Evolutionary conservation across 2,329 filamentous ascomycete genomes (phyloP), one percentile per base, ranked within the genome.

Genomic region (Beauveria bassiana): DNA sequence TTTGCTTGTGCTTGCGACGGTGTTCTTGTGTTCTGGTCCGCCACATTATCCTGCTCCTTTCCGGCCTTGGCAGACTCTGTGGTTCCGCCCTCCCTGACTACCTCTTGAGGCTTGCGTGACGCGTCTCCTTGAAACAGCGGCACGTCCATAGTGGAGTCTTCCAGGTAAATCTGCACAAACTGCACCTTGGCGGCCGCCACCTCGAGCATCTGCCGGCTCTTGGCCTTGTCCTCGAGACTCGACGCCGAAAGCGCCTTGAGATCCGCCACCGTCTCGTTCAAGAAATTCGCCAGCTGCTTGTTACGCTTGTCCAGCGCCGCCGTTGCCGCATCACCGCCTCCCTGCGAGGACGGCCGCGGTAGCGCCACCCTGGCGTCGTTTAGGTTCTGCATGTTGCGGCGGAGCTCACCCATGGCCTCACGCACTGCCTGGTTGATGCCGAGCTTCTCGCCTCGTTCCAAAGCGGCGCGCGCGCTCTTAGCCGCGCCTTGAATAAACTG

Each of bases 391-490:
- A 93, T 84, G 66, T 91, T 92, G 68, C 89, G 88, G 63, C 84
- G 84, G 55, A 93, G 88, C 73, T 96, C 91, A 9, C 86, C 87
- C 69, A 95, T 83, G 20, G 90, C 90, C 66, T 90, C 89, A n/a
- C 90, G 83, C 7, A 95, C 85, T 0, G 87, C 89, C 71, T 89
- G 88, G 69, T 91, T 92, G 61, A 95, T 88, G 7, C 89, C 89
- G 64, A 92, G 85, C 68, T 86, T 88, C 72, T 93, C 89, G 58
- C 90, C 83, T 38, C 85, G 81, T 67, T 90, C 86, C 40, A 91
- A 78, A 18, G 93, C 86, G 58, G 86, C 86, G 69, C 88, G 90
- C 20, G 93, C 86, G 64, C 86, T 86, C 70, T 89, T 90, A 22
- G 90, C 89, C 3, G 90, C 90, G 18, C 87, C 88, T 69, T 92